Conservation (phyloP, 2,329 filamentous ascomycete genomes). For the Pseudogymnoascus sp. region DNA sequence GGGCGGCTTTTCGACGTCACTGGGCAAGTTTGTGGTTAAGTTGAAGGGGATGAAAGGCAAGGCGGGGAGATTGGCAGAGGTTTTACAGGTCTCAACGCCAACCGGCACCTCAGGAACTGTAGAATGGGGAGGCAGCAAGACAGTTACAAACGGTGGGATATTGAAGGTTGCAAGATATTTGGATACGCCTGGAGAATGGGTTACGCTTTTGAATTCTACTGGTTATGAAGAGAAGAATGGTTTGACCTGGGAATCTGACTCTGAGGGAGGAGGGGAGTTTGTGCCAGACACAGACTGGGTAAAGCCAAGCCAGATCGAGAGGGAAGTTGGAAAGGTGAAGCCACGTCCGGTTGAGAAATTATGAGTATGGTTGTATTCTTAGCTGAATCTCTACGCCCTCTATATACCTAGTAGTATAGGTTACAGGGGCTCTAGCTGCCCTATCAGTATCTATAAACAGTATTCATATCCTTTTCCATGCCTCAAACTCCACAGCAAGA, state of each 20-base stretch:
- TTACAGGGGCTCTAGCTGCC: background rate
- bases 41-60: slow-evolving; percentile 10
- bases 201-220: background rate
- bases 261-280: background rate
- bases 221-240: background rate
- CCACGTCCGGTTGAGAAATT: background rate
- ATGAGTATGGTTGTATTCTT: background rate
- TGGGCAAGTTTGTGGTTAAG: slow-evolving; percentile 18
- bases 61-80: slow-evolving; percentile 17
- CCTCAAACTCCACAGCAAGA: slow-evolving; percentile 63
- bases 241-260: background rate
- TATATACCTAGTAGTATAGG: background rate
- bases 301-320: background rate
- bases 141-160: background rate
- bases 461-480: slow-evolving; percentile 58
- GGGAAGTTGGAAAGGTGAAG: background rate
- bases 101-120: slow-evolving; percentile 20
- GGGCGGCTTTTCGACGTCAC: slow-evolving; percentile 18
- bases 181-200: background rate
- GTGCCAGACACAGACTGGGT: background rate
- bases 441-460: slow-evolving; percentile 3
- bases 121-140: slow-evolving; percentile 20
- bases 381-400: background rate
- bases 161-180: background rate
- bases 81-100: slow-evolving; percentile 24